These are phyloP conservation scores for Friedmanniomyces simplex DNA, from an alignment of 495 filamentous ascomycete genomes.

Conservation along the genomic window DNA sequence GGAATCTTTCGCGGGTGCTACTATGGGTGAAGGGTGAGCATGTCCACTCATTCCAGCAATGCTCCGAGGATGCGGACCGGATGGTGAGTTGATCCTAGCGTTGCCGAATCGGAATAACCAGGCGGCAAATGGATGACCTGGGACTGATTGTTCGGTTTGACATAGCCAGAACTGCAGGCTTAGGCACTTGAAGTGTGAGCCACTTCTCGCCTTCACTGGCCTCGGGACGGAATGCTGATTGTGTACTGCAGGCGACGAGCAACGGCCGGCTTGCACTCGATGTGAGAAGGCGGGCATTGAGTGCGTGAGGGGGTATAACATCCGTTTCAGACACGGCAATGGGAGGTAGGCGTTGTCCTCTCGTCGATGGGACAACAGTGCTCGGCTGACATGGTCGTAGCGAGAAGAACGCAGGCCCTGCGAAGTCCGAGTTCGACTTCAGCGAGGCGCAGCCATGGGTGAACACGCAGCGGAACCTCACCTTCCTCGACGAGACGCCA, in stretches of 20 bases:
- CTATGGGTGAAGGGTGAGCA: slow-evolving; percentile 2
- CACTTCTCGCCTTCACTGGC: neutral
- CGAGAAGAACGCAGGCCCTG: slow-evolving; percentile 4
- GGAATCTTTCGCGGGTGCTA: neutral
- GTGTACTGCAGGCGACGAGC: slow-evolving; percentile 11
- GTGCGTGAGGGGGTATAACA: slow-evolving; percentile 17
- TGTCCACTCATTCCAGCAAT: neutral
- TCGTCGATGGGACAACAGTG: neutral
- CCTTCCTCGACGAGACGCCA: slow-evolving; percentile 18
- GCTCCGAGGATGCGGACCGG: slow-evolving; percentile 3
- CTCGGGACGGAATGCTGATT: neutral
- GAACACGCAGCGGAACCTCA: slow-evolving; percentile 12
- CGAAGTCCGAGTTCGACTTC: slow-evolving; percentile 21
- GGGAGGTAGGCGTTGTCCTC: slow-evolving; percentile 16
- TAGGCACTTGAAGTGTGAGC: slow-evolving; percentile 6
- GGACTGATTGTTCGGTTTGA: slow-evolving; percentile 1
- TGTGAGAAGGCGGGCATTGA: slow-evolving; percentile 9
- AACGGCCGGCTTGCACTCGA: slow-evolving; percentile 5
- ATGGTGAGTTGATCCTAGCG: slow-evolving; percentile 6
- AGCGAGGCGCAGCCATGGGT: slow-evolving; percentile 15
- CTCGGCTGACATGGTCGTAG: neutral
- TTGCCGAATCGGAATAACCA: neutral
- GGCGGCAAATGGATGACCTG: neutral
- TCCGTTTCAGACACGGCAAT: slow-evolving; percentile 20
- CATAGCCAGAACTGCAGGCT: slow-evolving; percentile 7